Evolutionary conservation across 2,329 filamentous ascomycete genomes (phyloP).

Genomic region (Tolypocladium cylindrosporum): DNA sequence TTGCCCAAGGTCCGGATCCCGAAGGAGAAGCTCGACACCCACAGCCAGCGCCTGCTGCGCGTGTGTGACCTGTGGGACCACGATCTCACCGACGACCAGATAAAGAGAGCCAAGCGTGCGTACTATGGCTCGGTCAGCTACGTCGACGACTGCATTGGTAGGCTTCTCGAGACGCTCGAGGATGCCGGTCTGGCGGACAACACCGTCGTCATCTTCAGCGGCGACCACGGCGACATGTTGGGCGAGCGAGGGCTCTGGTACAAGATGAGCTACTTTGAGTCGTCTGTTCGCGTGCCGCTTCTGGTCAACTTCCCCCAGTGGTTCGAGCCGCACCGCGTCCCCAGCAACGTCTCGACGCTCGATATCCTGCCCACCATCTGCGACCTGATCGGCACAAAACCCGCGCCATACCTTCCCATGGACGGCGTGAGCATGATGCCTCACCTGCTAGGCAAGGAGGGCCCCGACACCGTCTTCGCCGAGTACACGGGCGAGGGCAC

Average conservation of each 20-base stretch:
- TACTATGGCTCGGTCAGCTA: slow-evolving; percentile 94
- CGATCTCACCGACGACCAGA: slow-evolving; percentile 74
- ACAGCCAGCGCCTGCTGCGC: slow-evolving; percentile 78
- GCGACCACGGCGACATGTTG: slow-evolving; percentile 93
- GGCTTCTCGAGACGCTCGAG: slow-evolving; percentile 67
- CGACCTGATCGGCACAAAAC: slow-evolving; percentile 65
- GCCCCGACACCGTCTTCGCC: slow-evolving; percentile 79
- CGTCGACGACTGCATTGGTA: slow-evolving; percentile 85
- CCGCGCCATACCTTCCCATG: slow-evolving; percentile 65
- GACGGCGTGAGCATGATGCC: slow-evolving; percentile 75
- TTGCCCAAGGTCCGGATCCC: slow-evolving; percentile 70
- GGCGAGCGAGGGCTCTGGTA: slow-evolving; percentile 90
- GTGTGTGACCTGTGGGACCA: slow-evolving; percentile 81
- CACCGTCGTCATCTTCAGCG: slow-evolving; percentile 86
- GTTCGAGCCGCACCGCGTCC: slow-evolving; percentile 67
- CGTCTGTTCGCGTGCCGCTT: slow-evolving; percentile 80
- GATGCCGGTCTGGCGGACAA: slow-evolving; percentile 72
- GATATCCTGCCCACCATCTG: slow-evolving; percentile 85
- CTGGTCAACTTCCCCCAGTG: slow-evolving; percentile 70
- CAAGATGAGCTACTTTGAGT: slow-evolving; percentile 97
- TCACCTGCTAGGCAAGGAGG: slow-evolving; percentile 56
- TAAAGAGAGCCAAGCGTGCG: slow-evolving; percentile 74
- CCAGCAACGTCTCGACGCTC: slow-evolving; percentile 80
- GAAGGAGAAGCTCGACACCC: slow-evolving; percentile 73
- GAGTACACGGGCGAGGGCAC: slow-evolving; percentile 95